Evolutionary conservation across 2,329 filamentous ascomycete genomes (phyloP).

Genomic region (Apiospora marii): DNA sequence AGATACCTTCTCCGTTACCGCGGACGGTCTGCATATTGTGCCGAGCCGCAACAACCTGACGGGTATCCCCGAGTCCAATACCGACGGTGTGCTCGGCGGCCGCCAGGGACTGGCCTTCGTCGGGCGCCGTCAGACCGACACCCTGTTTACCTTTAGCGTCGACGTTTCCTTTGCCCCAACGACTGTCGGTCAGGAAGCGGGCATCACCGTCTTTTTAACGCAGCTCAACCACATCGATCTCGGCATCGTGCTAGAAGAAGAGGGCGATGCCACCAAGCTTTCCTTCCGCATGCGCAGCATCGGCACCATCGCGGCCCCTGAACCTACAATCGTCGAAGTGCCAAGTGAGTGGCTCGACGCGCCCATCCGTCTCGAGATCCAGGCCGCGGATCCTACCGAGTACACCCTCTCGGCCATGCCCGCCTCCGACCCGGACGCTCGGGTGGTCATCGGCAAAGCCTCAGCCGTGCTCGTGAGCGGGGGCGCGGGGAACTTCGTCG

Average conservation of each 20-base stretch:
- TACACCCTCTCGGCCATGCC: conserved; percentile 41
- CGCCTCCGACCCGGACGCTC: conserved; percentile 29
- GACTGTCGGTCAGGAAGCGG: conserved; percentile 35
- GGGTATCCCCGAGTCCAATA: conserved; percentile 21
- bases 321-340: conserved; percentile 33
- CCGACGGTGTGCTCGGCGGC: conserved; percentile 28
- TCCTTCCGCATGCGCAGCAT: conserved; percentile 39
- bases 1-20: conserved; percentile 30
- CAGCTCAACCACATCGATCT: conserved; percentile 39
- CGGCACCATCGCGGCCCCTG: conserved; percentile 33
- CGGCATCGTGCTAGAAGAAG: conserved; percentile 30
- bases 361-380: conserved; percentile 41
- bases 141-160: conserved; percentile 37
- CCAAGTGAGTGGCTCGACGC: conserved; percentile 36
- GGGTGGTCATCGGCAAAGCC: conserved; percentile 38
- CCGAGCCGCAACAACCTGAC: conserved; percentile 34
- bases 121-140: conserved; percentile 38
- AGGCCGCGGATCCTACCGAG: conserved; percentile 39
- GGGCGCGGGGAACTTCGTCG: conserved; percentile 43
- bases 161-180: conserved; percentile 36
- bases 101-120: conserved; percentile 36
- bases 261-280: conserved; percentile 28
- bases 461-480: conserved; percentile 43
- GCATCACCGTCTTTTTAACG: conserved; percentile 40
- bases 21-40: conserved; percentile 34